Evolutionary conservation across 495 filamentous ascomycete genomes (phyloP), one percentile per base, ranked within the genome.

Genomic region (Lophium mytilinum): DNA sequence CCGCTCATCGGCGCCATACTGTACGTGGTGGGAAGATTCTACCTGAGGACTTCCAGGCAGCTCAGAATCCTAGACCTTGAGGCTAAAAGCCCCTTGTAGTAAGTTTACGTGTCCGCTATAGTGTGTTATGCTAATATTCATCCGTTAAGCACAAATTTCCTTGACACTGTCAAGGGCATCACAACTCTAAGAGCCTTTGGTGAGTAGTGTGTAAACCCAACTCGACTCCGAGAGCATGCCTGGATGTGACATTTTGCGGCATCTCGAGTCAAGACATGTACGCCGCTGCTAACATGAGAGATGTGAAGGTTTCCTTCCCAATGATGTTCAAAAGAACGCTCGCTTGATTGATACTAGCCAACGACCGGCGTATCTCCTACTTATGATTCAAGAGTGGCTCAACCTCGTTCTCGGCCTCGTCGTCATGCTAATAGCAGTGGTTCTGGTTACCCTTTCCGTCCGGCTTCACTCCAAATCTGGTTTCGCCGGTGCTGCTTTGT

Each of bases 381-480:
- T 48, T 4, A 52, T 51, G 35, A 50, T 59, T 9, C 57, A 59
- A 42, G 42, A 49, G 33, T 59, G 57, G 57, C 39, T 59, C 33
- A 54, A 46, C 39, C 42, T 59, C 9, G 50, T 54, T 8, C 42
- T 59, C 5, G 40, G 21, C 17, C 36, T 59, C 7, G 35, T 54
- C 11, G 51, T 59, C n/a, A 55, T 55, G 35, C 17, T 54, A 10
- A 43, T 58, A 8, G 55, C 55, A 17, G 50, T 58, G 15, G 34
- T 58, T 24, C 33, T 56, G 15, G 47, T 50, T 14, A 45, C 39
- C 1, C 55, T 58, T 43, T 14, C 48, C 21, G 39, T 47, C 19
- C 21, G 40, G 15, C 42, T 56, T 19, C 53, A 41, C 42, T 66
- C 61, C 12, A 72, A 52, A 3, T 43, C 55, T 37, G 36, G 34